Evolutionary conservation across 345 rosid genomes (phyloP), one percentile per base, ranked within the genome.

Genomic region (Eucalyptus polybractea): DNA sequence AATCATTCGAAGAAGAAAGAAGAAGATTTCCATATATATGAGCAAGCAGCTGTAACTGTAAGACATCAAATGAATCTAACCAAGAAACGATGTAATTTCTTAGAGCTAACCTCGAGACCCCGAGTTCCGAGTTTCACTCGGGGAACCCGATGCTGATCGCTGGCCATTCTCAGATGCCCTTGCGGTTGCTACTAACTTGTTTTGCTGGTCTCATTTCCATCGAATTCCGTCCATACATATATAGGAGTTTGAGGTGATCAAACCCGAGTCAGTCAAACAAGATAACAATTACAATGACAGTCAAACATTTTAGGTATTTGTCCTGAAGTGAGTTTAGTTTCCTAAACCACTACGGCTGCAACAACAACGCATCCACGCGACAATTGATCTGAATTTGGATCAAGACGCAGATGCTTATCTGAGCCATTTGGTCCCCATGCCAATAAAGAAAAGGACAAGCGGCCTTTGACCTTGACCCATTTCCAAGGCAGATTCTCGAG

Each of bases 121-220:
- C 81, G 91, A 45, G 87, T n/a, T 42, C 91, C 89, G 29, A 89
- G 87, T 50, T 90, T 92, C 86, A 89, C 72, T 72, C 51, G 80
- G 37, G 90, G 90, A 37, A 91, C 88, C 49, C 76, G 80, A 37
- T 8, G 50, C 69, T 69, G 54, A 17, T 87, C 88, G 49, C 33
- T 88, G 8, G 88, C 89, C 90, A 90, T 89, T 13, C 85, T 83
- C 25, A 6, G 45, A 72, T 72, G 25, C 45, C 10, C 25, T 72
- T 72, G 25, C 45, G 13, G 25, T 17, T 33, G 24, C 81, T 33
- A 37, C 45, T 19, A 9, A 37, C 81, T 72, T 37, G 50, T 47
- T 86, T 86, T 44, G 13, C 54, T 47, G 56, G 21, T 47, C 56
- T 4, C 40, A 14, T 86, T 25, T 49, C 33, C 45, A 13, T 29